These are phyloP conservation scores for Trifolium subterraneum DNA, from an alignment of 306 rosid genomes.

Conservation along the genomic window DNA sequence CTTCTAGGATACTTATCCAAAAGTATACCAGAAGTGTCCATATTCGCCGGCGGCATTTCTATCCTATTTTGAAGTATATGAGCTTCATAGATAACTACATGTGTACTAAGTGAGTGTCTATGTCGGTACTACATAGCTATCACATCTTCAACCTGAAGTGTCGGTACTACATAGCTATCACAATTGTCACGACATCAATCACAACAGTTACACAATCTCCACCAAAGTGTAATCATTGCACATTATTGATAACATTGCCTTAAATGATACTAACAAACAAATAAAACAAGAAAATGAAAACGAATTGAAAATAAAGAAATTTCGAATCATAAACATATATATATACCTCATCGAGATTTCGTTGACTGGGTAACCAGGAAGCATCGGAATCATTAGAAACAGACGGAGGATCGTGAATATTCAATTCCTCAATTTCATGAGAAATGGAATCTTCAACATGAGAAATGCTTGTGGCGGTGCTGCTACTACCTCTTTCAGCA, in stretches of 20 bases:
- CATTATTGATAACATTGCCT: too few species aligned
- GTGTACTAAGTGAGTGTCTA: too few species aligned
- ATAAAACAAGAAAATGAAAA: background rate
- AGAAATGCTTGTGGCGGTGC: conserved; percentile 56
- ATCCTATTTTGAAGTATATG: too few species aligned
- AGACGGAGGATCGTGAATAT: conserved; percentile 44
- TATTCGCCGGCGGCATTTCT: too few species aligned
- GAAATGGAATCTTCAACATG: conserved; percentile 53
- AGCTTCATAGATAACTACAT: too few species aligned
- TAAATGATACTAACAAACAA: too few species aligned
- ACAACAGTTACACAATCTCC: background rate
- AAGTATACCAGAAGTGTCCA: too few species aligned
- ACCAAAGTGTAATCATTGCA: too few species aligned
- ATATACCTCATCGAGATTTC: conserved; percentile 74
- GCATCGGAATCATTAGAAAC: conserved; percentile 43
- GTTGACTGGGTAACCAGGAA: conserved; percentile 65
- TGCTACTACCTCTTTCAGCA: conserved; percentile 75
- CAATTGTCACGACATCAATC: background rate
- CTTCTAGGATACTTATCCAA: too few species aligned
- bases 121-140: too few species aligned
- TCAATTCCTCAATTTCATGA: conserved; percentile 58
- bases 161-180: background rate
- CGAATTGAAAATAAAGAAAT: background rate
- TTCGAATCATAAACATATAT: background rate
- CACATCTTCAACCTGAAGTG: too few species aligned